Base-by-base conservation (phyloP, 2,329 filamentous ascomycete genomes). In the Aureobasidium sp. region DNA sequence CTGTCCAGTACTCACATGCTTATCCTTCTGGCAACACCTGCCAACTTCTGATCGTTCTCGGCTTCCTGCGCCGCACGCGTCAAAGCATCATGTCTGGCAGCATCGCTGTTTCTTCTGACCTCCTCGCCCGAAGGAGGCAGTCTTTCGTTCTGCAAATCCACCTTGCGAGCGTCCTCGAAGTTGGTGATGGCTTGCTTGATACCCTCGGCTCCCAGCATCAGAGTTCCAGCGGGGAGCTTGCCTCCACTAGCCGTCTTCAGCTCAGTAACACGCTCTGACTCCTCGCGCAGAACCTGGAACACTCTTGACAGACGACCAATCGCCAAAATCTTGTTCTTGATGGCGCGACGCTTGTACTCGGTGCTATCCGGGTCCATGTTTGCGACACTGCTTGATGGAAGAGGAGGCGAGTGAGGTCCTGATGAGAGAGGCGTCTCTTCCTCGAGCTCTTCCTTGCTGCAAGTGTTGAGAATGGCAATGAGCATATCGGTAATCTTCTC, bases 401-500 rank as follows among this genome's bases (percentile, higher is more conserved):
- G 75, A 1, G 91, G 86, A 39, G 93, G 91, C 12, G 93, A 96
- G 8, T 69, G 68, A 0, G 90, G 88, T 6, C 85, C 89, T 1
- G 84, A 82, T 17, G 83, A 81, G 6, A 87, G 80, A 2, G 89
- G 88, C 4, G 89, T 88, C 61, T 97, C 92, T 65, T 93, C 89
- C 73, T 96, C 90, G 61, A 99, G 86, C 75, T 99, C 79, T 71
- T 99, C 94, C 78, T 99, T 96, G n/a, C 94, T 97, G 80, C 92
- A 97, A 20, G 91, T 97, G 80, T 95, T 97, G 69, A 99, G 82
- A 71, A 99, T 99, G 45, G 92, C 93, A 73, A 99, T 97, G 67
- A 99, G 86, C 94, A 99, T 99, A 72, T 99, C 94, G 20, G 94
- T 97, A 72, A 99, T 80, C 83, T 99, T 99, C 77, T 99, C 94